Base-by-base conservation (phyloP, 2,329 filamentous ascomycete species). In the Coleophoma eucalyptorum region DNA sequence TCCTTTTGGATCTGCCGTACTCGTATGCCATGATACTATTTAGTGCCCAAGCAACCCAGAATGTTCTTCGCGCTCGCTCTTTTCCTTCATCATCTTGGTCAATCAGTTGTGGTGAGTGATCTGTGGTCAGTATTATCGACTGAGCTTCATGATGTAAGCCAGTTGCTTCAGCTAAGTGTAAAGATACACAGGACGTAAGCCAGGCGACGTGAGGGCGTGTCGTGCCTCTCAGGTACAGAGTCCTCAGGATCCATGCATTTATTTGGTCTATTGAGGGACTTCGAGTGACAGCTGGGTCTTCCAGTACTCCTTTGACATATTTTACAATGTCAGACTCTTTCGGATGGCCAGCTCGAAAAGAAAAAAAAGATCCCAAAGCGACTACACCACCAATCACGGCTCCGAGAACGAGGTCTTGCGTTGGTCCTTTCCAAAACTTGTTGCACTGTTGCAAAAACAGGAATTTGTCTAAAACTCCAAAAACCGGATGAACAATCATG, bases 341-440 rank as follows among this genome's bases (percentile, higher is more conserved):
- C 10, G 49, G 34, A 26, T 59, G 48, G 15, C 50, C 51, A 3
- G 62, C 44, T 2, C 45, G 32, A 7, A 50, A 41, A 7, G 57
- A 63, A 41, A 70, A 71, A 12, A 66, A 56, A 18, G 65, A 67
- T 13, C 65, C 66, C 12, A 70, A 48, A 5, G 61, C 63, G 20
- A 65, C 49, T 2, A 69, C 58, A 3, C 67, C 65, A 31, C 60
- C 59, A 12, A 68, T 55, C 4, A 67, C 48, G 3, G 66, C 62
- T 45, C 68, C 67, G 37, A 48, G 74, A 60, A 43, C 61, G 38
- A 58, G 43, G 34, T 58, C 55, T 50, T 60, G 56, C 21, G 16
- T 55, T 48, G 33, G 52, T 54, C 55, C 54, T 43, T 59, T 53
- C 66, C 66, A 70, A 43, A 65, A 67, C n/a, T 59, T 57, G 18